Conservation (phyloP, 345 rosid genomes). For the Mercurialis annua region DNA sequence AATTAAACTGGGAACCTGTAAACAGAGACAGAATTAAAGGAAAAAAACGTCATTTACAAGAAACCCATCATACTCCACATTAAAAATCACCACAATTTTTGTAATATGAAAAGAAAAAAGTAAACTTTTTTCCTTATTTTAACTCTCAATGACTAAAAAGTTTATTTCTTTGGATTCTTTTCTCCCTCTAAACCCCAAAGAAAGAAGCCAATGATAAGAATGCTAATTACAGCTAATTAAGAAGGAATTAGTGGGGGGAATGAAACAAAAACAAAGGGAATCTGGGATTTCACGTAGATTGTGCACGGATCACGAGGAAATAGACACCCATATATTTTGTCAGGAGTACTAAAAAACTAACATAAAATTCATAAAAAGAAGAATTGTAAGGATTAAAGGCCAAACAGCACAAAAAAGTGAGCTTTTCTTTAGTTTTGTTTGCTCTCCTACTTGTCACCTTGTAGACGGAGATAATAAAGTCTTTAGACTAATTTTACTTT, state of each 20-base stretch:
- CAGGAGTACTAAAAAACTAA: too few species aligned
- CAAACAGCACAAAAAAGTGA: constrained; percentile 10
- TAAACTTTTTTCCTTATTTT: neutral
- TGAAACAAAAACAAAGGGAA: constrained; percentile 5
- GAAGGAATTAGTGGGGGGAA: neutral
- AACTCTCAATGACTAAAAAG: neutral
- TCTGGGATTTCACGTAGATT: constrained; percentile 42
- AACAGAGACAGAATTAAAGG: constrained; percentile 12
- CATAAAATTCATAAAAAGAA: too few species aligned
- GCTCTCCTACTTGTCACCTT: too few species aligned
- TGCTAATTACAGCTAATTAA: constrained; percentile 11
- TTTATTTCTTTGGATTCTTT: neutral
- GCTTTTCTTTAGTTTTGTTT: neutral
- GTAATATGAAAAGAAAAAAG: too few species aligned
- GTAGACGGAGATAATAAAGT: constrained; percentile 47
- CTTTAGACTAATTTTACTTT: too few species aligned
- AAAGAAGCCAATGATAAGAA: too few species aligned
- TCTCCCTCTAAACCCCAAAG: neutral
- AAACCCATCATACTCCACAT: neutral
- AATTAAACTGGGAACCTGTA: constrained; percentile 10
- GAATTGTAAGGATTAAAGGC: neutral
- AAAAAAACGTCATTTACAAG: constrained; percentile 3
- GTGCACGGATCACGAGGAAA: constrained; percentile 48
- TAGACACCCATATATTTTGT: constrained; percentile 14
- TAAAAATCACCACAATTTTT: constrained; percentile 1